Percentiles rank a stretch among this genome's conserved stretches.
Conservation (phyloP, 495 filamentous ascomycete species). For the Lasiosphaeria hispida region DNA sequence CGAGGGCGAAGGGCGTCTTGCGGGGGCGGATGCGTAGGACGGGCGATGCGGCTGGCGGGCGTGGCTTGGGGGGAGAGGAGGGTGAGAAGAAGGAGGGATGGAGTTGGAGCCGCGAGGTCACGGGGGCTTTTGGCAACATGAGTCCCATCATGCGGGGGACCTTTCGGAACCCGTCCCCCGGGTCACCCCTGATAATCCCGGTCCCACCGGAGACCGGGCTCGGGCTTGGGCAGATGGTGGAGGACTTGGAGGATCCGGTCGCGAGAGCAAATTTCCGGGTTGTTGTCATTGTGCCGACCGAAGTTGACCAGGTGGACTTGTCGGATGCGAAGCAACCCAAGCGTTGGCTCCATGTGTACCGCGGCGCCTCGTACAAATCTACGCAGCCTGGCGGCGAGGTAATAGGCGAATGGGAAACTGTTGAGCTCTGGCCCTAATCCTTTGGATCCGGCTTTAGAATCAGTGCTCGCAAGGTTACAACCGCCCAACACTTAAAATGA, state of each 20-base stretch:
- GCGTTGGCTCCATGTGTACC: conserved; percentile 65
- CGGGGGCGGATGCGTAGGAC: conserved; percentile 43
- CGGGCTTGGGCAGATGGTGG: conserved; percentile 69
- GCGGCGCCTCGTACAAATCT: conserved; percentile 33
- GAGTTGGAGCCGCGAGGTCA: conserved; percentile 74
- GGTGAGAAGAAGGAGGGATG: conserved; percentile 40
- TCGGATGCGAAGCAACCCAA: conserved; percentile 58
- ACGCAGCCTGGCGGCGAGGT: conserved; percentile 36
- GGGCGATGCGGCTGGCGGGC: no score
- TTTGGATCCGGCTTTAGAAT: background rate
- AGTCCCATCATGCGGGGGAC: conserved; percentile 71
- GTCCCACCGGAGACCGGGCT: conserved; percentile 47
- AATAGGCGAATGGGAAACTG: conserved; percentile 64
- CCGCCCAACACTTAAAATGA: background rate
- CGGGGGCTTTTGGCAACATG: conserved; percentile 83
- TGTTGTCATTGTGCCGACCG: conserved; percentile 74
- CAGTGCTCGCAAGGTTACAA: no score
- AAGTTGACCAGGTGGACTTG: conserved; percentile 76
- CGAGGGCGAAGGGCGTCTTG: conserved; percentile 44
- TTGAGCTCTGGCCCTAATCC: conserved; percentile 75
- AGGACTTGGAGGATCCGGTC: conserved; percentile 62
- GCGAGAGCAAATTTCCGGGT: conserved; percentile 82
- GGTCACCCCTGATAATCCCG: conserved; percentile 49
- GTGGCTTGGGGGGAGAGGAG: conserved; percentile 17
- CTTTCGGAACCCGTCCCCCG: conserved; percentile 78